Conservation (phyloP, 805 yeast genomes). For the Helenozyma baotianmanensis region DNA sequence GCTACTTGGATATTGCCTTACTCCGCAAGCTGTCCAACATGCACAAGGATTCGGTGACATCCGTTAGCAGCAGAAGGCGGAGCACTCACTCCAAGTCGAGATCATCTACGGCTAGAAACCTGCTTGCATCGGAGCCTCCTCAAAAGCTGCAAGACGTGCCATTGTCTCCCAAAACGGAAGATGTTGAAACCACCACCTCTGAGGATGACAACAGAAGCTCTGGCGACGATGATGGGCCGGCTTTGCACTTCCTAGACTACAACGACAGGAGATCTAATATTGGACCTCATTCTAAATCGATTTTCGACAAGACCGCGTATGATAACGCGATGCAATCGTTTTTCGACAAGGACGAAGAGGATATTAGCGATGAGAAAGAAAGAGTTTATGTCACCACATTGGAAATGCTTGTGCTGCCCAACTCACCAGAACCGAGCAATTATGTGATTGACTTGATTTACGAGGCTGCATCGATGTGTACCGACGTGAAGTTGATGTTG, state of each 20-base stretch:
- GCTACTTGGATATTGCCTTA: constrained; percentile 52
- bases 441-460: constrained; percentile 53
- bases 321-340: constrained; percentile 9
- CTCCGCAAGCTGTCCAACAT: constrained; percentile 42
- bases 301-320: constrained; percentile 25
- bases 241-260: constrained; percentile 27
- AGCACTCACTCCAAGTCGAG: constrained; percentile 6
- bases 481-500: constrained; percentile 61
- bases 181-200: not conserved
- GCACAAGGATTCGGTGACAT: constrained; percentile 21
- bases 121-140: not conserved
- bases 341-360: constrained; percentile 17
- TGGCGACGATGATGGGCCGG: constrained; percentile 28
- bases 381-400: constrained; percentile 36
- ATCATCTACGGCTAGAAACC: too few species aligned
- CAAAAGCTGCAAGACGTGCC: not conserved
- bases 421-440: constrained; percentile 53
- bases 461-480: constrained; percentile 56
- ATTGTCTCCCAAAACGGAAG: constrained; percentile 1
- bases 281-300: constrained; percentile 33
- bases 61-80: constrained; percentile 16
- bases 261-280: constrained; percentile 16
- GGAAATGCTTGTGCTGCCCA: constrained; percentile 53
- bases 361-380: constrained; percentile 15
- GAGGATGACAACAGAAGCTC: constrained; percentile 20